Conservation (phyloP, 768 basidiomycete genomes). For the Hemileccinum rubropunctum region DNA sequence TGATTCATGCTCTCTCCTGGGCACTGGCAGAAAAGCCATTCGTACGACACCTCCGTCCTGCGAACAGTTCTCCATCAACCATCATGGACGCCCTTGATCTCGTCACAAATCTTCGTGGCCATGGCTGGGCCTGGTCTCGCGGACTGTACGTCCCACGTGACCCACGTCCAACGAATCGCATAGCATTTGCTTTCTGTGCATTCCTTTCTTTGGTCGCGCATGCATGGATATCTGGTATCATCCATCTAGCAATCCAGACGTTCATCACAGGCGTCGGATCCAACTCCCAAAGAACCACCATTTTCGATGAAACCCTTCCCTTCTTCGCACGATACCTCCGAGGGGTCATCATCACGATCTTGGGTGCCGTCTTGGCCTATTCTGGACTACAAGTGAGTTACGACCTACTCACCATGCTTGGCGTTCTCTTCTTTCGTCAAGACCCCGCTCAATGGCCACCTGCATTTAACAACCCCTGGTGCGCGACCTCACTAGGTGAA, state of each 20-base stretch:
- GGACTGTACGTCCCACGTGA: constrained; percentile 32
- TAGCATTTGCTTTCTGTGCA: constrained; percentile 37
- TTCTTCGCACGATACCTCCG: constrained; percentile 30
- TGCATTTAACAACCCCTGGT: background rate
- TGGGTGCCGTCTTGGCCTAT: too few species aligned
- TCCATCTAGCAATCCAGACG: constrained; percentile 47
- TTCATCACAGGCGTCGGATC: constrained; percentile 36
- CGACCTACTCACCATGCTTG: background rate
- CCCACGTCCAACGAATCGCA: constrained; percentile 38
- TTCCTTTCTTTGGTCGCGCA: constrained; percentile 32
- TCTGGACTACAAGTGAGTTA: constrained; percentile 36
- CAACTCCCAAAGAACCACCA: constrained; percentile 22
- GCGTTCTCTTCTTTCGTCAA: background rate
- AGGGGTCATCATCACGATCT: constrained; percentile 41
- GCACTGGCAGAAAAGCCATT: constrained; percentile 10
- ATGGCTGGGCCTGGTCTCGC: constrained; percentile 58
- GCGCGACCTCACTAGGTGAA: background rate
- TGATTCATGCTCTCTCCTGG: constrained; percentile 13
- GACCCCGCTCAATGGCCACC: constrained; percentile 1
- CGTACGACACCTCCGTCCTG: constrained; percentile 8
- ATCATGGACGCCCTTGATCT: constrained; percentile 48
- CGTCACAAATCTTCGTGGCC: constrained; percentile 52
- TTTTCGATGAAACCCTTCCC: constrained; percentile 32
- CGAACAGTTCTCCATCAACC: background rate
- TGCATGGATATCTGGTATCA: constrained; percentile 39